These are phyloP conservation scores for Monilinia fructigena DNA, from an alignment of 2,329 filamentous ascomycete species.

Conservation along the genomic window DNA sequence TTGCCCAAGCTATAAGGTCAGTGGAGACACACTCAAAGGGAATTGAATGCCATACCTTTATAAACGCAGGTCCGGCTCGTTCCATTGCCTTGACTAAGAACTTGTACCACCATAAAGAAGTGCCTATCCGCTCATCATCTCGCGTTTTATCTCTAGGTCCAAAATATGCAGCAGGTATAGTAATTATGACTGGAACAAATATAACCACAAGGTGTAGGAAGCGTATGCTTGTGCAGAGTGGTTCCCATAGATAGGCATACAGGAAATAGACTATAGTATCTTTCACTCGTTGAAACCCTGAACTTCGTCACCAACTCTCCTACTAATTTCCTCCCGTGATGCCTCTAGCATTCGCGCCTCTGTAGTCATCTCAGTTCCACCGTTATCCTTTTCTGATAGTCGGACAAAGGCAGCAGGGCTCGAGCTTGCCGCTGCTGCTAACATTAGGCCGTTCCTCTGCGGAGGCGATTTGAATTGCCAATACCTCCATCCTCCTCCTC, in stretches of 20 bases:
- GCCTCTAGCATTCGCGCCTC: conserved; percentile 85
- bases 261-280: conserved; percentile 64
- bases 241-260: conserved; percentile 77
- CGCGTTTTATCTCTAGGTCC: conserved; percentile 61
- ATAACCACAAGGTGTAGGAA: conserved; percentile 84
- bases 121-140: conserved; percentile 75
- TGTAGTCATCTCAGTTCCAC: conserved; percentile 61
- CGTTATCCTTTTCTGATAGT: conserved; percentile 56
- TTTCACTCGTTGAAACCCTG: conserved; percentile 55
- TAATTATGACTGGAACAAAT: conserved; percentile 83
- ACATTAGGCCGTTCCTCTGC: conserved; percentile 29
- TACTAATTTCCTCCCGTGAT: conserved; percentile 74
- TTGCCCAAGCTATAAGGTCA: conserved; percentile 71
- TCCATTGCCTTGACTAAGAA: conserved; percentile 91
- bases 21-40: neutral
- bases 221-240: conserved; percentile 80
- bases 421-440: conserved; percentile 41
- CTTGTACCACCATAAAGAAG: conserved; percentile 87
- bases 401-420: conserved; percentile 58
- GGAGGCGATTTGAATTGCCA: conserved; percentile 24
- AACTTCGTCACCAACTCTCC: conserved; percentile 62
- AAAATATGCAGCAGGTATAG: conserved; percentile 78
- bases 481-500: conserved; percentile 2
- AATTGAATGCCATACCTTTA: conserved; percentile 65
- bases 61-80: conserved; percentile 88